phyloP scores from a whole-genome alignment of 352 stramenopile genomes.

The Globisporangium spinosum region DNA sequence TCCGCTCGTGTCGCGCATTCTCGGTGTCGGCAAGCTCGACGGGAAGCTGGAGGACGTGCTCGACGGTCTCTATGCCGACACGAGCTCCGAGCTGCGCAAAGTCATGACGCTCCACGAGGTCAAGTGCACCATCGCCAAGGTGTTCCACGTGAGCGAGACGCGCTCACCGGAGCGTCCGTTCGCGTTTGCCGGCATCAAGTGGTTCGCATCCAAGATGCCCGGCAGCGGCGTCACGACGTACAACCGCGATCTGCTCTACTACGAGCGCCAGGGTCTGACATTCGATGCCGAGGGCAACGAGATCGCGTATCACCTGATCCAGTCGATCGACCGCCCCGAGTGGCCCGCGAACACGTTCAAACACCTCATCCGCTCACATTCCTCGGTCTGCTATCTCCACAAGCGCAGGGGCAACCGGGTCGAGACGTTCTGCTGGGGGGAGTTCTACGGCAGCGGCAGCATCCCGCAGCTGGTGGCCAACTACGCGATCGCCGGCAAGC shows the following conservation, averaged over 20 bases:
- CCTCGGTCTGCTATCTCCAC: conserved; percentile 46
- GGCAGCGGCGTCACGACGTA: conserved; percentile 26
- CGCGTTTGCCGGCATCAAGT: conserved; percentile 49
- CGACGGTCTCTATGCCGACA: conserved; percentile 40
- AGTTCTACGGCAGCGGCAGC: conserved; percentile 22
- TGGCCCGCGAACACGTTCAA: conserved; percentile 45
- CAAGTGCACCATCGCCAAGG: conserved; percentile 24
- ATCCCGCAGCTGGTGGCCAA: conserved; percentile 13
- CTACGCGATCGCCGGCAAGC: conserved; percentile 21
- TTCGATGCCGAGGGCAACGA: conserved; percentile 39
- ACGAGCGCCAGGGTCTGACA: conserved; percentile 49
- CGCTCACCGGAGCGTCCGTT: conserved; percentile 29
- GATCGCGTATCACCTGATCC: conserved; percentile 46
- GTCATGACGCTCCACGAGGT: conserved; percentile 31
- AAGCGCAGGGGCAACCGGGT: conserved; percentile 27
- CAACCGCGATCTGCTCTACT: conserved; percentile 37
- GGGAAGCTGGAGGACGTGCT: conserved; percentile 33
- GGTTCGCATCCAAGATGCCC: conserved; percentile 28
- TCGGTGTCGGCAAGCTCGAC: conserved; percentile 12
- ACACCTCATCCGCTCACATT: conserved; percentile 39
- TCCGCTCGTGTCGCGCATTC: conserved; percentile 13
- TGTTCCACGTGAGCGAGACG: conserved; percentile 31
- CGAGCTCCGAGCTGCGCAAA: conserved; percentile 29
- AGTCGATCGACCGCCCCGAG: conserved; percentile 54
- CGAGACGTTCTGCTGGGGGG: conserved; percentile 33